Base-by-base conservation (phyloP, 1,284 basidiomycete genomes). In the Rhodotorula sp. region DNA sequence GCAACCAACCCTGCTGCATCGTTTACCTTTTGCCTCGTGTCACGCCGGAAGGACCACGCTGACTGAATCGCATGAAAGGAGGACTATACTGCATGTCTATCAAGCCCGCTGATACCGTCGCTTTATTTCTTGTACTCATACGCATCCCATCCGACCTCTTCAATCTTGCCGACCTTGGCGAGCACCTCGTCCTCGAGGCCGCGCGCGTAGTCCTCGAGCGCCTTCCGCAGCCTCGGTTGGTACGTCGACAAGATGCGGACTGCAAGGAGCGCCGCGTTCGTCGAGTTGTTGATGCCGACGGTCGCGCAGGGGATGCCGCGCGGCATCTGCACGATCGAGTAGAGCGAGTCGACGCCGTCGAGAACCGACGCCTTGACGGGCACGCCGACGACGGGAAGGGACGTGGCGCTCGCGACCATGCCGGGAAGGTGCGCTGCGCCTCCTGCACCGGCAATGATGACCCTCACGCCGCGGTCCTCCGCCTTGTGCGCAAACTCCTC, bases 281-380 rank as follows among this genome's bases (percentile, higher is more conserved):
- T 92, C 26, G 90, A 88, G 79, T 97, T 97, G 81, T 95, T 94
- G 81, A 99, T 98, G 2, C 94, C 95, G 16, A 98, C 94, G 2
- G 94, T 97, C 2, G 96, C 95, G 13, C 96, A 93, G 4, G 95
- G 95, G 70, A 99, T 91, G 31, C 95, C 96, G 57, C 95, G 87
- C 90, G 95, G 95, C 95, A 99, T 99, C 83, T 99, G 95, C 18
- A 99, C 92, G 76, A 99, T 99, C 79, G 91, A 94, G 80, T 97
- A 89, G 74, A 99, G 81, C 30, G 92, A 94, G 81, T 99, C 95
- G 0, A 99, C 94, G 8, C 95, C 95, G 80, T 97, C 95, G 30
- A 99, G 83, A 0, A 88, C 86, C 80, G 91, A 94, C 20, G 92
- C 94, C 80, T 95, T 97, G 65, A 99, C 94, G 2, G 95, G 95